Conservation (phyloP, 495 filamentous ascomycete genomes). For the Penicillium cosmopolitanum region DNA sequence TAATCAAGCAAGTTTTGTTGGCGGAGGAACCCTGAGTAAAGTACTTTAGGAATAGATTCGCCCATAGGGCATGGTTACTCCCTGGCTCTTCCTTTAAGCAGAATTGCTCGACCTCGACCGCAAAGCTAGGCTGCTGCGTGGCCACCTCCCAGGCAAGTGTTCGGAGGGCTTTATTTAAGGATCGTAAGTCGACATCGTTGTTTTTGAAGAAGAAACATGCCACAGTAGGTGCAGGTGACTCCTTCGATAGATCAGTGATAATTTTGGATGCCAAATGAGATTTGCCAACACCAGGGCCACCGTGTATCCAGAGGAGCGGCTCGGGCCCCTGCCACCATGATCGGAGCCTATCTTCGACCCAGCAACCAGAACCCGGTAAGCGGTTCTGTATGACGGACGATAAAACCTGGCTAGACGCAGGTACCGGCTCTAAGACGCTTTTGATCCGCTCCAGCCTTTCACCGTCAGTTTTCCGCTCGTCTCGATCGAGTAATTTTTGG, state of each 20-base stretch:
- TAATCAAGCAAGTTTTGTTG: background rate
- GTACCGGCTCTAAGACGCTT: slow-evolving; percentile 1
- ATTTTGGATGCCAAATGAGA: slow-evolving; percentile 36
- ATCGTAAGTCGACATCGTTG: slow-evolving; percentile 33
- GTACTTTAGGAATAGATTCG: background rate
- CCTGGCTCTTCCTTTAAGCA: background rate
- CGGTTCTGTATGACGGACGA: slow-evolving; percentile 8
- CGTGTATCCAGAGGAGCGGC: slow-evolving; percentile 37
- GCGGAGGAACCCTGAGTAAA: background rate
- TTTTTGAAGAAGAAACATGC: slow-evolving; percentile 38
- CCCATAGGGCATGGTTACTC: background rate
- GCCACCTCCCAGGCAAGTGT: slow-evolving; percentile 34
- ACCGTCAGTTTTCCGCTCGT: background rate
- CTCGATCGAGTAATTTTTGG: background rate
- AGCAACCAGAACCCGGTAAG: slow-evolving; percentile 9
- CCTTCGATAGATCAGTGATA: slow-evolving; percentile 18
- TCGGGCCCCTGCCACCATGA: slow-evolving; percentile 11
- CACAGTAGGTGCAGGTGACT: too few species aligned
- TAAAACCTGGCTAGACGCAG: slow-evolving; percentile 9
- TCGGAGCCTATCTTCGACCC: slow-evolving; percentile 12
- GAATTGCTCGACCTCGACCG: background rate
- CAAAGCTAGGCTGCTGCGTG: slow-evolving; percentile 6
- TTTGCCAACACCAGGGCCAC: slow-evolving; percentile 37
- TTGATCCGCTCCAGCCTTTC: background rate
- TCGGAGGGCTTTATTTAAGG: slow-evolving; percentile 30